Percentiles rank a stretch among this genome's conserved stretches.
These are phyloP conservation scores for Aspergillus sp. DNA, from an alignment of 2,329 filamentous ascomycete genomes.

Conservation along the genomic window DNA sequence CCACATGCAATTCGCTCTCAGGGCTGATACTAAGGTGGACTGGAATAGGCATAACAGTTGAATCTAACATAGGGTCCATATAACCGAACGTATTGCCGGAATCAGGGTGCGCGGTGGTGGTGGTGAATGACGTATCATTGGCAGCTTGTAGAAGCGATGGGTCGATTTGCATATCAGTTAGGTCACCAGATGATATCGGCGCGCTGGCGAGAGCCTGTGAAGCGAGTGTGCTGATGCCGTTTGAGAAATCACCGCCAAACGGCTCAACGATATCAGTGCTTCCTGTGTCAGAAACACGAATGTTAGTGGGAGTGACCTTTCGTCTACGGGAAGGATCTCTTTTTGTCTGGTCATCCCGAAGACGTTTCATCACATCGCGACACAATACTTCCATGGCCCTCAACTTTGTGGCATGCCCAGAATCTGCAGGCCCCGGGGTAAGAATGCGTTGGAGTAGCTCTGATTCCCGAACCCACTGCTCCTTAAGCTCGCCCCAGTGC, in stretches of 20 bases:
- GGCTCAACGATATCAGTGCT: conserved; percentile 24
- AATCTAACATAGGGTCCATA: conserved; percentile 37
- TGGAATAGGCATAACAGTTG: conserved; percentile 47
- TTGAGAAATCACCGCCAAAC: conserved; percentile 31
- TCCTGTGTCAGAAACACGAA: conserved; percentile 22
- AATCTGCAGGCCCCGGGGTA: conserved; percentile 51
- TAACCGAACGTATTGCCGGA: conserved; percentile 33
- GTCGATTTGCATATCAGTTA: conserved; percentile 62
- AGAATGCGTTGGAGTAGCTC: conserved; percentile 58
- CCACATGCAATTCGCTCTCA: conserved; percentile 55
- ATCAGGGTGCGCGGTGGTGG: conserved; percentile 28
- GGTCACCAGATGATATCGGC: conserved; percentile 38
- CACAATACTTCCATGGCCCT: conserved; percentile 71
- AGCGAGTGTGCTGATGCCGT: conserved; percentile 45
- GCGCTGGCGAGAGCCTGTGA: conserved; percentile 46
- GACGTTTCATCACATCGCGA: conserved; percentile 74
- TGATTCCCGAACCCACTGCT: conserved; percentile 63
- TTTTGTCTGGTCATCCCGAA: conserved; percentile 65
- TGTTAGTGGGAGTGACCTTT: conserved; percentile 25
- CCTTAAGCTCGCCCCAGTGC: conserved; percentile 70
- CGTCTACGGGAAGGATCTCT: conserved; percentile 51
- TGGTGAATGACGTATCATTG: conserved; percentile 46
- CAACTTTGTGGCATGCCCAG: conserved; percentile 55
- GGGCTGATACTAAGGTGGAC: conserved; percentile 70
- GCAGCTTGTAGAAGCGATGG: conserved; percentile 61